Base-by-base conservation (phyloP, 1,284 basidiomycete species). In the Marasmius fiardii region DNA sequence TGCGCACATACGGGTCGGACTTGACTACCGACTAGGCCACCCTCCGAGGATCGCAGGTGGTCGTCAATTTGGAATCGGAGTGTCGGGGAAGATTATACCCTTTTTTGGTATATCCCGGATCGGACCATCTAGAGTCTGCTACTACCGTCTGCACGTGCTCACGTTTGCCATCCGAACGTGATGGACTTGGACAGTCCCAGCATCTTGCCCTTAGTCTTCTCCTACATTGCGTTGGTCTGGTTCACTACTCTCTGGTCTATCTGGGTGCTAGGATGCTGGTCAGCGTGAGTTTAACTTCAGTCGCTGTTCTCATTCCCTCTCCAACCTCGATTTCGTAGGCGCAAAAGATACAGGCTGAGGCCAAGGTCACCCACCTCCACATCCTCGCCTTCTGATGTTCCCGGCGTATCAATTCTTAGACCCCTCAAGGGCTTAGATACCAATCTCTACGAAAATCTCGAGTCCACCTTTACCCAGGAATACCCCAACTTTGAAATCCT, bases 341-440 rank as follows among this genome's bases (percentile, higher is more conserved):
- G 89, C 11, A 82, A 77, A 64, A 80, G 89, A 28, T 93, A 93
- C 66, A 78, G 84, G 43, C 70, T 79, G 39, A 81, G 83, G 12
- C 85, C 84, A 20, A 78, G 83, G 14, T 87, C 88, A 0, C 85
- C 86, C 16, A 73, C 87, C 43, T 72, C 83, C 12, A 75, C 80
- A n/a, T 72, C 79, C 10, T 68, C 79, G 11, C 60, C 76, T 3
- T 66, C 71, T n/a, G 70, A 77, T 23, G 83, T 82, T 1, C 93
- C 93, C 3, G 93, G 93, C 20, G 95, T 98, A 23, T 92, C 93
- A 4, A 91, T 98, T 64, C 78, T 98, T 54, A 84, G 95, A 51
- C 95, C 95, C 11, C 77, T 98, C 43, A 94, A 94, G 70, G 95
- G 95, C 8, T 78, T 98, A 37, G 95, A 98, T 71, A 84, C 88